Evolutionary conservation across 2,329 filamentous ascomycete species (phyloP).

Genomic region (Paracamarosporium sp.): DNA sequence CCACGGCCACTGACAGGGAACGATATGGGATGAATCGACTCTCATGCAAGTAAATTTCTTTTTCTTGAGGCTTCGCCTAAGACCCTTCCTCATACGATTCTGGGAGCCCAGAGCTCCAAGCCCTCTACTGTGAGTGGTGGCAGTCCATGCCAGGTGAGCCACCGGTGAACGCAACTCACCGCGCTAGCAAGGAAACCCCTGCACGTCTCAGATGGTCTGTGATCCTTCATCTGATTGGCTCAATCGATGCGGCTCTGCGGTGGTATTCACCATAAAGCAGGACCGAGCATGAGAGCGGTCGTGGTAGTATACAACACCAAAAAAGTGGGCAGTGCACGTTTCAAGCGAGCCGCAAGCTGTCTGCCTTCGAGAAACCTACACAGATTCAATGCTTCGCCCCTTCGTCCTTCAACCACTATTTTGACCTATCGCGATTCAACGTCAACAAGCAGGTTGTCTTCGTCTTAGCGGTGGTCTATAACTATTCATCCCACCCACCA

Average conservation of each 20-base stretch:
- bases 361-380: constrained; percentile 28
- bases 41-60: constrained; percentile 28
- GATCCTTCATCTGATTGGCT: constrained; percentile 7
- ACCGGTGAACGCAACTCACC: constrained; percentile 36
- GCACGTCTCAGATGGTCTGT: constrained; percentile 9
- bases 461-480: constrained; percentile 6
- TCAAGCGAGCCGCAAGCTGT: constrained; percentile 22
- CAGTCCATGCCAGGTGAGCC: constrained; percentile 28
- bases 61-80: constrained; percentile 29
- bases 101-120: constrained; percentile 27
- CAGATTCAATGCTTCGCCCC: constrained; percentile 34
- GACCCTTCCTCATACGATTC: constrained; percentile 30
- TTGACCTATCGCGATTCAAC: constrained; percentile 14
- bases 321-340: constrained; percentile 38
- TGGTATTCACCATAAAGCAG: constrained; percentile 37
- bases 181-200: constrained; percentile 18
- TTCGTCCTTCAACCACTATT: constrained; percentile 21
- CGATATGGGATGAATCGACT: constrained; percentile 33
- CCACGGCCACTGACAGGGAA: constrained; percentile 18
- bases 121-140: constrained; percentile 35
- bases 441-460: constrained; percentile 10
- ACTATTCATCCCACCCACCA: neutral
- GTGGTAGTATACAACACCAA: constrained; percentile 25
- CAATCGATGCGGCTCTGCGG: constrained; percentile 45
- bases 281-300: constrained; percentile 25